Percentiles rank a stretch among this genome's conserved stretches.
These are phyloP conservation scores for Dichotomocladium elegans DNA, from an alignment of 371 early-diverging fungal species.

Conservation along the genomic window DNA sequence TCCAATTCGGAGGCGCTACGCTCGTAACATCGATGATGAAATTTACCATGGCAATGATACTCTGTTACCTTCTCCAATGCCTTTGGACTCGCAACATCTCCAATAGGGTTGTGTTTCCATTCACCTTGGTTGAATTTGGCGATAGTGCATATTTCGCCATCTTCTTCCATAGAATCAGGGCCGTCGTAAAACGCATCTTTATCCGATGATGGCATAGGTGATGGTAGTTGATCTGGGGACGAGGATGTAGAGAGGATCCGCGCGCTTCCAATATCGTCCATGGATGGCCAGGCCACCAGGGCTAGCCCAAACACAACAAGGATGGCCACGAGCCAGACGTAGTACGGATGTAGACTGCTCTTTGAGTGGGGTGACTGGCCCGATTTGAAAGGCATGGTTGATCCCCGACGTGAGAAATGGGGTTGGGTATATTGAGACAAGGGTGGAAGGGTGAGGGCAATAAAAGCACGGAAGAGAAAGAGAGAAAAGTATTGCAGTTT, in stretches of 20 bases:
- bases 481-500: too few species aligned
- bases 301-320: background rate
- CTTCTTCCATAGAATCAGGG: background rate
- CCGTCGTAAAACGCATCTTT: background rate
- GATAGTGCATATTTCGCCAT: slow-evolving; percentile 16
- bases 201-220: background rate
- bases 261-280: background rate
- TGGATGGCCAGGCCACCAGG: slow-evolving; percentile 6
- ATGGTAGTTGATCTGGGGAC: background rate
- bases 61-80: slow-evolving; percentile 20
- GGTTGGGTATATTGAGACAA: too few species aligned
- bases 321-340: background rate
- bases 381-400: too few species aligned
- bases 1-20: slow-evolving; percentile 21
- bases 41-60: slow-evolving; percentile 27
- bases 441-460: too few species aligned
- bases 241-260: background rate
- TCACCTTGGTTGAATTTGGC: slow-evolving; percentile 23
- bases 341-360: too few species aligned
- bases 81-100: slow-evolving; percentile 11
- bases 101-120: slow-evolving; percentile 23
- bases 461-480: too few species aligned
- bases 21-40: slow-evolving; percentile 33
- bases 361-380: too few species aligned
- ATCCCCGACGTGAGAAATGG: too few species aligned